Evolutionary conservation across 371 early-diverging fungal species (phyloP).

Genomic region (Mucor indicus): DNA sequence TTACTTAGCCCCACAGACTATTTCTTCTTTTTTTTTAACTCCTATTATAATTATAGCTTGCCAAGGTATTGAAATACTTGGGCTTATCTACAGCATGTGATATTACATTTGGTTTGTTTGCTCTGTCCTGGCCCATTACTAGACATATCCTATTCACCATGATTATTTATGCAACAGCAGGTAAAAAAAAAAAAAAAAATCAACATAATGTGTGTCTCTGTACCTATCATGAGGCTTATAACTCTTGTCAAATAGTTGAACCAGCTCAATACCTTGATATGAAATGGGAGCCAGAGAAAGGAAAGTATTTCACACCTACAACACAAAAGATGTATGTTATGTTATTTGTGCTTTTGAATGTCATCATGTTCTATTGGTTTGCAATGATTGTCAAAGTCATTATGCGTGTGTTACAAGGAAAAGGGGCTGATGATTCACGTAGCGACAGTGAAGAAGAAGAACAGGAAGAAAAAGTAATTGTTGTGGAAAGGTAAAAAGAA

Average conservation of each 20-base stretch:
- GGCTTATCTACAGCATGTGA: constrained; percentile 60
- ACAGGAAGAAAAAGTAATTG: no score
- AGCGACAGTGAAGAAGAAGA: constrained; percentile 67
- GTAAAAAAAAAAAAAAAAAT: constrained; percentile 16
- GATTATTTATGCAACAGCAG: constrained; percentile 55
- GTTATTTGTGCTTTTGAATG: constrained; percentile 60
- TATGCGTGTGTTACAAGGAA: constrained; percentile 58
- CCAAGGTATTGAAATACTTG: constrained; percentile 78
- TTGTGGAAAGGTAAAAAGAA: no score
- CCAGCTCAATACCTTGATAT: constrained; percentile 43
- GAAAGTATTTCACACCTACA: constrained; percentile 53
- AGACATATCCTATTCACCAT: constrained; percentile 65
- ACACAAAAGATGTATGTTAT: constrained; percentile 55
- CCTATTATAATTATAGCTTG: constrained; percentile 27
- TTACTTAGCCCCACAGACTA: no score
- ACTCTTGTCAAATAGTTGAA: constrained; percentile 27
- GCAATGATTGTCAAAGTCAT: constrained; percentile 68
- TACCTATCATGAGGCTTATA: neutral
- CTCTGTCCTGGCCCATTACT: constrained; percentile 74
- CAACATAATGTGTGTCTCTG: neutral
- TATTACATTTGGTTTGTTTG: constrained; percentile 72
- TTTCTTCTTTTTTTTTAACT: no score
- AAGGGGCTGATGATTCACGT: constrained; percentile 70
- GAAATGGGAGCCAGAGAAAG: constrained; percentile 68
- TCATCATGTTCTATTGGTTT: constrained; percentile 78